Evolutionary conservation across 768 basidiomycete species (phyloP), one percentile per base, ranked within the genome.

Genomic region (Omphalotus guepiniiformis): DNA sequence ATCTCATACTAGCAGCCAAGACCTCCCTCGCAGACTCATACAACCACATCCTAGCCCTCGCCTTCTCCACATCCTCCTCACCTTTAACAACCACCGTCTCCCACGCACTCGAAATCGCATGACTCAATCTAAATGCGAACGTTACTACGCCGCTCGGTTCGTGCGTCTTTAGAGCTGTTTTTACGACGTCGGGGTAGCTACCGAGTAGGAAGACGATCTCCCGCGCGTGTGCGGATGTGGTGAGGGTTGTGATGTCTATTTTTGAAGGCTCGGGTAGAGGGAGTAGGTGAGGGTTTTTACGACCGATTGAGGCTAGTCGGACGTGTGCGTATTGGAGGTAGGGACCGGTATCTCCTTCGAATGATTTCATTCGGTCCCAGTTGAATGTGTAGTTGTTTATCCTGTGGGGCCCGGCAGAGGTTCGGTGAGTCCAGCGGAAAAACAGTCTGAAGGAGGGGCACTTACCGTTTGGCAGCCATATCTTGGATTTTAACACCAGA

Each of bases 241-340:
- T 69, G 43, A 96, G 82, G n/a, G 79, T 72, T 1, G 71, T 66
- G 6, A 80, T 79, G 57, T 85, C 70, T 63, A 95, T 85, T 53
- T 82, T 65, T n/a, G 79, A 70, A 7, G 80, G 78, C 1, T 76
- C 64, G 0, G 88, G 88, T 8, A 91, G 81, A 16, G 92, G 85
- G 32, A 89, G 68, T 25, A 94, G 82, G 49, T 88, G 78, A 2
- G 91, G 90, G 67, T 94, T 93, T 67, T 95, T 94, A 48, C 93
- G 89, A 55, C 82, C 82, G 60, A 97, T 85, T 1, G 93, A 96
- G 6, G 86, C 79, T 25, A 97, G 74, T 16, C 94, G 89, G 56
- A 93, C 93, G 68, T 96, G 94, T 0, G 93, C 91, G 64, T 97
- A 97, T 72, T 97, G 94, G 22, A 97, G 81, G 71, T 96, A 97